Evolutionary conservation across 345 rosid genomes (phyloP), one percentile per base, ranked within the genome.

Genomic region (Rhodomyrtus tomentosa): DNA sequence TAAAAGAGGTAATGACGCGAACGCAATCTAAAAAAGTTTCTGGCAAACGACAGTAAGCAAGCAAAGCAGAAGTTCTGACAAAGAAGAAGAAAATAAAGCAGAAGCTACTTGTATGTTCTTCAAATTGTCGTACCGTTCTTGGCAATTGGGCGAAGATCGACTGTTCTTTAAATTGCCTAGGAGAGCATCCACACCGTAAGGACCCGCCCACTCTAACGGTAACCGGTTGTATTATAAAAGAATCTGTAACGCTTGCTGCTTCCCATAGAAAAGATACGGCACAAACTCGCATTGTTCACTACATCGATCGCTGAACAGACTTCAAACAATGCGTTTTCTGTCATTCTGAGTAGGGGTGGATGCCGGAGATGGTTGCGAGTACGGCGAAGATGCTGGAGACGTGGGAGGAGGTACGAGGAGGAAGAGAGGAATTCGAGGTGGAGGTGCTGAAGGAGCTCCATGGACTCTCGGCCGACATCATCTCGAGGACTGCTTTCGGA

Each of bases 401-500:
- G 4, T 96, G 98, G 98, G 98, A 94, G 83, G 93, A 88, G 82
- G 87, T 82, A 55, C 87, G 92, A 87, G 91, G 83, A 4, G 98
- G 88, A 25, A 90, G 85, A 86, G 93, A 90, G 14, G 92, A 93
- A 88, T 81, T 94, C 53, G 98, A 95, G 90, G 83, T 96, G 83
- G 98, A 95, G 48, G 87, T 93, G 58, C 89, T 88, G 52, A 90
- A 84, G 80, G 92, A 94, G 81, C 90, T 95, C 51, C 96, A 94
- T 25, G 89, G 62, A 16, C 92, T 95, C 38, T 91, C 96, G 18
- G 95, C 93, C 49, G 95, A 95, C 62, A 84, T 93, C 20, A 93
- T 96, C 74, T 95, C 99, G 54, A 91, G 93, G 87, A 94, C 97
- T 36, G 96, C 96, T 83, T 95, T 95, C 83, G 98, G 98, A n/a